These are phyloP conservation scores for Carpinus fangiana DNA, from an alignment of 306 rosid species.

Conservation along the genomic window DNA sequence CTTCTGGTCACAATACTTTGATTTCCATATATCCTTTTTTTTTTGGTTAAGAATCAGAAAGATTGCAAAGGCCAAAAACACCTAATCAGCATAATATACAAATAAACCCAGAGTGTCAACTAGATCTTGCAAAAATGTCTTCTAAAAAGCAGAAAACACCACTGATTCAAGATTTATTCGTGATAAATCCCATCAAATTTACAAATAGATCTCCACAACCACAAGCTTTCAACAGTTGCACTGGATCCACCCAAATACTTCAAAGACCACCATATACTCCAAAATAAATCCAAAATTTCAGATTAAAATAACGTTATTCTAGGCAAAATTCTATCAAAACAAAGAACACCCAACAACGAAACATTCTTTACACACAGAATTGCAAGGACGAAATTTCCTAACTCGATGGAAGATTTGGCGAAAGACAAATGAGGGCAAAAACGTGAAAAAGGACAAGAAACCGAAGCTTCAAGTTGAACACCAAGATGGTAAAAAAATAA, in stretches of 20 bases:
- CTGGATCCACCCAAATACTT: neutral
- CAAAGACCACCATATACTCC: neutral
- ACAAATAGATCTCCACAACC: neutral
- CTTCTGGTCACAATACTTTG: neutral
- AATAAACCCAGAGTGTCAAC: conserved; percentile 14
- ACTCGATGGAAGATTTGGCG: conserved; percentile 1
- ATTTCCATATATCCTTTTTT: neutral
- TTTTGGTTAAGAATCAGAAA: neutral
- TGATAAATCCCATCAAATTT: neutral
- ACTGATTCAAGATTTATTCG: neutral
- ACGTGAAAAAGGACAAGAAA: neutral
- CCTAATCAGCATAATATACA: conserved; percentile 35
- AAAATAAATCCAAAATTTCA: neutral
- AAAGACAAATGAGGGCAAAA: conserved; percentile 8
- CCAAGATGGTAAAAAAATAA: no score
- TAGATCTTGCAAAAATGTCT: neutral
- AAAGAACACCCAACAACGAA: conserved; percentile 24
- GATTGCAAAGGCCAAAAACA: neutral
- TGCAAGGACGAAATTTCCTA: neutral
- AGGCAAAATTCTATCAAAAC: neutral
- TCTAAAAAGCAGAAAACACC: neutral
- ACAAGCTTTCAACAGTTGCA: neutral
- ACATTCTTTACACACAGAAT: neutral
- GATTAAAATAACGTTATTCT: neutral
- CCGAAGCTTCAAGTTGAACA: conserved; percentile 46